Percentiles rank a stretch among this genome's conserved stretches.
Evolutionary conservation across 1,139 yeast genomes (phyloP).

Genomic region (Kodamaea fungicola): DNA sequence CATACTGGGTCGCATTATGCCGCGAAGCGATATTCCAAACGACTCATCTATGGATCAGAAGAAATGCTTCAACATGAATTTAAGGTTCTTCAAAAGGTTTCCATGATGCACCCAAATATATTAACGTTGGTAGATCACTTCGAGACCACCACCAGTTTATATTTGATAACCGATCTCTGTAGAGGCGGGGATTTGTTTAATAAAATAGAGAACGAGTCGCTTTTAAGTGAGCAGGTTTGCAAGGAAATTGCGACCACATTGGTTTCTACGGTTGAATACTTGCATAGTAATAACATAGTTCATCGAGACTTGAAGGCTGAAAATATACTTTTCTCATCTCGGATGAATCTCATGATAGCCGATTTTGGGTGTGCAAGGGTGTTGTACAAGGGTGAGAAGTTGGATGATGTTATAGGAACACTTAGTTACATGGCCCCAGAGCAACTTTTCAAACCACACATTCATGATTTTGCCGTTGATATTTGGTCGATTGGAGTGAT

Average conservation of each 20-base stretch:
- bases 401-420: slow-evolving; percentile 52
- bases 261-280: slow-evolving; percentile 27
- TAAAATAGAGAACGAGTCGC: slow-evolving; percentile 42
- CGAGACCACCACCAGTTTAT: slow-evolving; percentile 59
- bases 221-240: slow-evolving; percentile 46
- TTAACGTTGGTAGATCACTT: slow-evolving; percentile 66
- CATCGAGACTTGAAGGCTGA: slow-evolving; percentile 45
- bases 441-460: slow-evolving; percentile 43
- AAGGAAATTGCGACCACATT: slow-evolving; percentile 33
- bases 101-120: slow-evolving; percentile 43
- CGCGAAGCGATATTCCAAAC: slow-evolving; percentile 34
- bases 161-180: slow-evolving; percentile 65
- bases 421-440: slow-evolving; percentile 78
- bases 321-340: slow-evolving; percentile 30
- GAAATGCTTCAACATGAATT: slow-evolving; percentile 52
- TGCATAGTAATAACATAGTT: slow-evolving; percentile 33
- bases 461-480: slow-evolving; percentile 62
- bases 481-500: slow-evolving; percentile 79
- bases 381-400: slow-evolving; percentile 26
- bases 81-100: slow-evolving; percentile 48
- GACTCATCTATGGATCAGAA: slow-evolving; percentile 33
- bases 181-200: slow-evolving; percentile 70
- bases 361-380: slow-evolving; percentile 65
- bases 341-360: slow-evolving; percentile 48
- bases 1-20: slow-evolving; percentile 35